Percentiles rank a stretch among this genome's conserved stretches.
These are phyloP conservation scores for Camellia japonica DNA, from an alignment of 148 eudicot species.

Conservation along the genomic window DNA sequence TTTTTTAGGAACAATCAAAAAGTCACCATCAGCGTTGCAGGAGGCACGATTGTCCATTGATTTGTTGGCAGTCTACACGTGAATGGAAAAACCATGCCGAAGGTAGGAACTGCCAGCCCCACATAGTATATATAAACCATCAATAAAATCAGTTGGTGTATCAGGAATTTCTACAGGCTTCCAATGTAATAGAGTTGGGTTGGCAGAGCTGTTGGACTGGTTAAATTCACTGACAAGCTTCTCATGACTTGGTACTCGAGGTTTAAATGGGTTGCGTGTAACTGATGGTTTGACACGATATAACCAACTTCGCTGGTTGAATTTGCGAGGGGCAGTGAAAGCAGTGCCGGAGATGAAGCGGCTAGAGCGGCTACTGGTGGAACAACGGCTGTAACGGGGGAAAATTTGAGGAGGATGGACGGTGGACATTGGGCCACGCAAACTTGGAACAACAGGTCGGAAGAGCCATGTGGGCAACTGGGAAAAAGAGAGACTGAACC, in stretches of 20 bases:
- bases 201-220: conserved; percentile 69
- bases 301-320: too few relatives aligned
- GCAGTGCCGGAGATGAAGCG: conserved; percentile 17
- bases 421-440: conserved; percentile 21
- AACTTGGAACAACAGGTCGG: conserved; percentile 18
- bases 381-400: conserved; percentile 8
- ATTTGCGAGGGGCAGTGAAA: background rate
- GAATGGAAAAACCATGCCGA: conserved; percentile 88
- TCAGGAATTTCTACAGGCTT: conserved; percentile 32
- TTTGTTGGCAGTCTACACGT: conserved; percentile 48
- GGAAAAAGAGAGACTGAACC: conserved; percentile 18
- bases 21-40: too few relatives aligned
- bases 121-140: conserved; percentile 74
- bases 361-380: conserved; percentile 19
- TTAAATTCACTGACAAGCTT: conserved; percentile 81
- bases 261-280: too few relatives aligned
- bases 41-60: too few relatives aligned
- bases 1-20: too few relatives aligned
- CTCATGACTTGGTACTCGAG: conserved; percentile 22
- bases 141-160: conserved; percentile 69
- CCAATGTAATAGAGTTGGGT: conserved; percentile 70
- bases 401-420: conserved; percentile 15
- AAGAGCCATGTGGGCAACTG: background rate
- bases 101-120: conserved; percentile 94
- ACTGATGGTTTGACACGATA: background rate